Evolutionary conservation across 2,329 filamentous ascomycete genomes (phyloP).

Genomic region (Hypoxylon sp.): DNA sequence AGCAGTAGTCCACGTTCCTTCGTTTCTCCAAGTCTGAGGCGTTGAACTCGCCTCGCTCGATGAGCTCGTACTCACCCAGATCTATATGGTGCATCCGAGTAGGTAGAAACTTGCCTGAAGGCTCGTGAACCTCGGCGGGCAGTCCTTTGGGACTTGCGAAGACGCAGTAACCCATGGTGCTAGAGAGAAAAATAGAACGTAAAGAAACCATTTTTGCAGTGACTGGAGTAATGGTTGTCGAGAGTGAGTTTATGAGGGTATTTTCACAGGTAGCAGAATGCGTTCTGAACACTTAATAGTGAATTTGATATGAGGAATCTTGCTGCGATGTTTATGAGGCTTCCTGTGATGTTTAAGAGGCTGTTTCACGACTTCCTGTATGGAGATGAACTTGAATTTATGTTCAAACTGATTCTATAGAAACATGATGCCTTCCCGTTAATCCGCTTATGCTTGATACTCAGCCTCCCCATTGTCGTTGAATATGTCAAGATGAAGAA

Average conservation of each 20-base stretch:
- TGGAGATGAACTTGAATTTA: not conserved
- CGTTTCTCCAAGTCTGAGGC: not conserved
- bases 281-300: not conserved
- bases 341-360: not conserved
- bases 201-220: not conserved
- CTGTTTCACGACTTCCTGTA: not conserved
- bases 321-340: not conserved
- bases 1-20: not conserved
- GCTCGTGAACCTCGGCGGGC: not conserved
- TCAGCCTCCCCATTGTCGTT: not conserved
- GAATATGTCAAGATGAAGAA: not conserved
- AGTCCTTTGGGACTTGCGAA: not conserved
- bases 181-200: not conserved
- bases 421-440: not conserved
- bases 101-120: not conserved
- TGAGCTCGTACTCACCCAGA: not conserved
- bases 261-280: not conserved
- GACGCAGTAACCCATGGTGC: not conserved
- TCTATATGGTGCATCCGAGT: not conserved
- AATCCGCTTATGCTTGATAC: not conserved
- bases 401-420: not conserved
- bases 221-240: not conserved
- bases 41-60: not conserved
- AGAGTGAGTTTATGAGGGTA: not conserved
- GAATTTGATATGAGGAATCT: not conserved